Conservation (phyloP, 768 basidiomycete species). For the Suillus weaverae region DNA sequence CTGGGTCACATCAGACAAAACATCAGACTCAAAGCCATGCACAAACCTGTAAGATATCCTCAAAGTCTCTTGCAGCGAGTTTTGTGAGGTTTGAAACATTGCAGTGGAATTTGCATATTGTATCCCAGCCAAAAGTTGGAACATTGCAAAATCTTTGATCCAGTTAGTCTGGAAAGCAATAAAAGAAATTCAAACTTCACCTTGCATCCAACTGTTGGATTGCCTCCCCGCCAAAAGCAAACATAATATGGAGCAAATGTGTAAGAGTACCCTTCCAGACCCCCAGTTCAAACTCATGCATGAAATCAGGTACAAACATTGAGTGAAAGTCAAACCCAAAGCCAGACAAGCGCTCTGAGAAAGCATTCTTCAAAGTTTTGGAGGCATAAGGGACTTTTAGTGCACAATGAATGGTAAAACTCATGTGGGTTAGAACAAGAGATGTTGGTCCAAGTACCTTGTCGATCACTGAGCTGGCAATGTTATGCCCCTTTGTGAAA, state of each 20-base stretch:
- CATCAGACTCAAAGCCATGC: neutral
- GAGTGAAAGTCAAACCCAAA: constrained; percentile 23
- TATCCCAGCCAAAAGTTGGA: constrained; percentile 13
- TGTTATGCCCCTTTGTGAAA: constrained; percentile 6
- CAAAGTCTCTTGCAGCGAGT: constrained; percentile 13
- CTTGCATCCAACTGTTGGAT: neutral
- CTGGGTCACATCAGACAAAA: constrained; percentile 16
- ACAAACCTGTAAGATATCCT: constrained; percentile 13
- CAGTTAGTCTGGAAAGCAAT: neutral
- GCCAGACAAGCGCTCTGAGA: constrained; percentile 21
- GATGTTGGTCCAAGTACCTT: constrained; percentile 3
- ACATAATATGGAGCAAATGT: constrained; percentile 36
- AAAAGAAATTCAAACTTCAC: neutral
- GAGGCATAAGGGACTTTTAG: constrained; percentile 12
- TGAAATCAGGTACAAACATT: constrained; percentile 34
- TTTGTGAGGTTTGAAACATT: constrained; percentile 19
- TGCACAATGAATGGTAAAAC: neutral
- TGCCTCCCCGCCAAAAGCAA: constrained; percentile 9
- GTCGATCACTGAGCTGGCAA: neutral
- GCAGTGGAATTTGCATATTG: constrained; percentile 3
- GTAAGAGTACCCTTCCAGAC: constrained; percentile 36
- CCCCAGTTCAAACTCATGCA: constrained; percentile 41
- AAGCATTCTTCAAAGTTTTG: constrained; percentile 23
- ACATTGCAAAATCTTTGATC: constrained; percentile 14
- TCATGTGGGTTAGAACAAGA: neutral